A percentile compares a stretch with the other conserved stretches of the same genome.
These are phyloP conservation scores for Tricholoma saponaceum DNA, from an alignment of 768 basidiomycete genomes.

Conservation along the genomic window DNA sequence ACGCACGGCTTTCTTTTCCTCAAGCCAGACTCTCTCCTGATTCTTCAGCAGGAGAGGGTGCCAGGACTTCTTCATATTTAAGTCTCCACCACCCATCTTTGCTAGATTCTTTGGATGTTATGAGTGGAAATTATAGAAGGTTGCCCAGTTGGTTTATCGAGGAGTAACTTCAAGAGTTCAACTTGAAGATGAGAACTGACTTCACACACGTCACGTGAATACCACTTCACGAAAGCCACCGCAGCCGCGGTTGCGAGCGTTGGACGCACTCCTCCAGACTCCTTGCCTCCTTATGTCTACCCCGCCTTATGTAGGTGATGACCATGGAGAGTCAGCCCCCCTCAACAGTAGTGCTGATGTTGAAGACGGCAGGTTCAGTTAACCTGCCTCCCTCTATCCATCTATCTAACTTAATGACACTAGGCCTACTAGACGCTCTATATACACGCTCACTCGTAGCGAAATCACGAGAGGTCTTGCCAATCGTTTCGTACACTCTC, in stretches of 20 bases:
- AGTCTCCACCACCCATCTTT: constrained; percentile 98
- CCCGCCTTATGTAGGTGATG: constrained; percentile 3
- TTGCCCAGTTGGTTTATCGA: neutral
- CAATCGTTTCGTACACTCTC: constrained; percentile 86
- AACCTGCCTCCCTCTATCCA: neutral
- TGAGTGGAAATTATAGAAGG: neutral
- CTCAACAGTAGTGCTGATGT: constrained; percentile 27
- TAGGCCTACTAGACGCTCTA: constrained; percentile 74
- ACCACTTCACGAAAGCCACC: neutral
- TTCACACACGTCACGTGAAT: neutral
- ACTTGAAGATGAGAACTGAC: too few species aligned
- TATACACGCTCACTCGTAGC: constrained; percentile 77
- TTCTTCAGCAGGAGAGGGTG: constrained; percentile 97
- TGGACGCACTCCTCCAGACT: neutral
- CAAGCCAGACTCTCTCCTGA: constrained; percentile 99
- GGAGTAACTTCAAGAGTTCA: neutral
- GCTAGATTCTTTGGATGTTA: constrained; percentile 15
- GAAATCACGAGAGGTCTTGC: constrained; percentile 86
- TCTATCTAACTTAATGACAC: constrained; percentile 14
- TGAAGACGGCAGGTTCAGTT: constrained; percentile 15
- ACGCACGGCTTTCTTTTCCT: constrained; percentile 93
- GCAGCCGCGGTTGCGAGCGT: neutral
- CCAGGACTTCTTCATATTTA: constrained; percentile 99
- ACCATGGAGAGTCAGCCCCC: constrained; percentile 29
- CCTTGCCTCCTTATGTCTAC: constrained; percentile 8